A percentile compares a stretch with the other conserved stretches of the same genome.
Evolutionary conservation across 352 stramenopile species (phyloP).

Genomic region (Globisporangium paddicum): DNA sequence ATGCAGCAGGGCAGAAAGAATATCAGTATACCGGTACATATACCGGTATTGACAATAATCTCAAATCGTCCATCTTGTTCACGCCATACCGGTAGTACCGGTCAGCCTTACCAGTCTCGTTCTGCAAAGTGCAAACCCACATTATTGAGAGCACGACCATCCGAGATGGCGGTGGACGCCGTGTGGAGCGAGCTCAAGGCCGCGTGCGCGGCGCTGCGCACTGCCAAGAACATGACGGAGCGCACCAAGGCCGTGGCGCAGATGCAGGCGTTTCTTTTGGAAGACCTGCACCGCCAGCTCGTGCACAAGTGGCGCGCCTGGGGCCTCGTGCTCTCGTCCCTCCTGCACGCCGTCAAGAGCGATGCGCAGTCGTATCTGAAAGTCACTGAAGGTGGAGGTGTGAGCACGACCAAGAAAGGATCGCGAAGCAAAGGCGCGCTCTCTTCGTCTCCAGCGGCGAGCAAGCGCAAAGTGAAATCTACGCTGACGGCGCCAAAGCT

Average conservation of each 20-base stretch:
- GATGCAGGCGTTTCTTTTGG: conserved; percentile 45
- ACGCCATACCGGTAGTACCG: too few relatives aligned
- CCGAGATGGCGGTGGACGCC: conserved; percentile 14
- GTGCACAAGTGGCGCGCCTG: conserved; percentile 75
- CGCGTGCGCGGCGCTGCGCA: conserved; percentile 39
- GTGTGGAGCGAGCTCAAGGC: conserved; percentile 45
- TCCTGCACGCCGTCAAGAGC: conserved; percentile 42
- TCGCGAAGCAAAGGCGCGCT: background rate
- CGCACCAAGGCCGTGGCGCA: conserved; percentile 26
- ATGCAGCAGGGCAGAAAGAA: too few relatives aligned
- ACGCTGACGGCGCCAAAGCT: conserved; percentile 27
- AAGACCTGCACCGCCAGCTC: conserved; percentile 38
- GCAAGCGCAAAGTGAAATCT: conserved; percentile 26
- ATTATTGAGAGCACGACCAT: too few relatives aligned
- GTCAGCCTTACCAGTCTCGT: too few relatives aligned
- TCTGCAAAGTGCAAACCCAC: too few relatives aligned
- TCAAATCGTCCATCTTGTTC: too few relatives aligned
- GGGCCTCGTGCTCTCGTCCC: conserved; percentile 46
- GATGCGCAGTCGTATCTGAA: conserved; percentile 46
- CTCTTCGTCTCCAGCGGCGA: background rate
- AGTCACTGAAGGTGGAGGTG: background rate
- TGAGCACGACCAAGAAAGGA: background rate
- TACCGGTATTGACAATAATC: too few relatives aligned
- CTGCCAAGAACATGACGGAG: conserved; percentile 33
- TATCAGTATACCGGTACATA: too few relatives aligned